Conservation (phyloP, 768 basidiomycete species). For the Hydnum rufescens region DNA sequence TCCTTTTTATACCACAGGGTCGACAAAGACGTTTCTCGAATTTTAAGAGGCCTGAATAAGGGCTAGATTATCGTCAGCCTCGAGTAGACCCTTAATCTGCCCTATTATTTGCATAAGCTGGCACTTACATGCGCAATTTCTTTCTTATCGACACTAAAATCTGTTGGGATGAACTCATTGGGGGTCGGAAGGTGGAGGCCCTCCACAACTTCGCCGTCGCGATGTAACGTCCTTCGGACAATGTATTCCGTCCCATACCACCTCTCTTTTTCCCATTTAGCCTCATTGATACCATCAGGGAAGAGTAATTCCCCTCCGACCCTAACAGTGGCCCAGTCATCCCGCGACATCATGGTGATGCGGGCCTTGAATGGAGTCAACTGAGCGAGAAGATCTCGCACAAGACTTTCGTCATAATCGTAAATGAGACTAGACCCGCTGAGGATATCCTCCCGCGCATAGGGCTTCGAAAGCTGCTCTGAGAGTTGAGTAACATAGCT, state of each 20-base stretch:
- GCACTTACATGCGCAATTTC: conserved; percentile 37
- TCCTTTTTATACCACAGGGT: conserved; percentile 95
- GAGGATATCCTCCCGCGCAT: conserved; percentile 58
- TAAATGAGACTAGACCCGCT: conserved; percentile 49
- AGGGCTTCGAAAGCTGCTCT: conserved; percentile 58
- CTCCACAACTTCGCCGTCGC: conserved; percentile 42
- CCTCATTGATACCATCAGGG: neutral
- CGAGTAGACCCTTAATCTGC: too few relatives aligned
- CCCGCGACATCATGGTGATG: conserved; percentile 54
- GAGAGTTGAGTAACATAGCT: conserved; percentile 60
- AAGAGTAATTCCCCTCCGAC: conserved; percentile 21
- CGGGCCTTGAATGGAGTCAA: conserved; percentile 41
- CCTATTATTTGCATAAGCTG: too few relatives aligned
- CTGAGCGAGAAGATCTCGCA: conserved; percentile 39
- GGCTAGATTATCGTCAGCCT: too few relatives aligned
- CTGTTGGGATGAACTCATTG: conserved; percentile 80
- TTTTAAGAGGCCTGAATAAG: conserved; percentile 48
- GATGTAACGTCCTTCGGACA: conserved; percentile 30
- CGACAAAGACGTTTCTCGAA: conserved; percentile 49
- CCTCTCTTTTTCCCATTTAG: conserved; percentile 54
- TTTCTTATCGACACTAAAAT: conserved; percentile 65
- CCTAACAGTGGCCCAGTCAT: conserved; percentile 37
- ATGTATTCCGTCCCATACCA: conserved; percentile 85
- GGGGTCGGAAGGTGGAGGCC: conserved; percentile 55
- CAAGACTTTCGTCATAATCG: conserved; percentile 50